Evolutionary conservation across 306 rosid genomes (phyloP), one percentile per base, ranked within the genome.

Genomic region (Gynostemma pentaphyllum): DNA sequence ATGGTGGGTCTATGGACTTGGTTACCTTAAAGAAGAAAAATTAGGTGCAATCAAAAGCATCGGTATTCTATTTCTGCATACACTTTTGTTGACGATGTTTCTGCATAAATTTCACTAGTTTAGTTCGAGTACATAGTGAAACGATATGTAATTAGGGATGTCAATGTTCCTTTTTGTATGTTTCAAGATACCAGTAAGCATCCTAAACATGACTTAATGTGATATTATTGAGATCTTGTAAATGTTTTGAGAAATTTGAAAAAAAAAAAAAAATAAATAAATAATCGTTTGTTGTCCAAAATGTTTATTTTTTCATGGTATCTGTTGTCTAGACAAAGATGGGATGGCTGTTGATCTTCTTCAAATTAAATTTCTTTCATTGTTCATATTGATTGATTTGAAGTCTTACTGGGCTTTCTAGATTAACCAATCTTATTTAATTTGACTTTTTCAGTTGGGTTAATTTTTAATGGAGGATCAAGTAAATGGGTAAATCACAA

Each of bases 1-100:
- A 75, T 70, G 98, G 98, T 50, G 68, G 82, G 28, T 45, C 80
- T 39, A 48, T 79, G 24, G 96, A 83, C 71, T 81, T 92, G 75
- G 81, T 83, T 36, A 68, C 82, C 11, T 74, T 80, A 47, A 77
- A 41, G 56, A 80, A 72, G 72, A 81, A 82, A 65, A 76, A 68
- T 32, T 82, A 75, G 78, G 22, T 16, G 7, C 24, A 68, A 48
- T 73, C 73, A 76, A 80, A 77, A 70, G 22, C n/a, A 2, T 21
- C n/a, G 21, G 18, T 23, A 28, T 13, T 60, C 22, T 22, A 28
- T 60, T 13, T 60, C 21, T 39, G 7, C 30, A 23, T 60, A 34
- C 47, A 37, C 32, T 19, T 22, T 12, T n/a, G n/a, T n/a, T n/a
- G n/a, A n/a, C n/a, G n/a, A n/a, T n/a, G n/a, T n/a, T n/a, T n/a